Evolutionary conservation across 352 stramenopile species (phyloP).

Genomic region (Phytopythium chamaehyphon): DNA sequence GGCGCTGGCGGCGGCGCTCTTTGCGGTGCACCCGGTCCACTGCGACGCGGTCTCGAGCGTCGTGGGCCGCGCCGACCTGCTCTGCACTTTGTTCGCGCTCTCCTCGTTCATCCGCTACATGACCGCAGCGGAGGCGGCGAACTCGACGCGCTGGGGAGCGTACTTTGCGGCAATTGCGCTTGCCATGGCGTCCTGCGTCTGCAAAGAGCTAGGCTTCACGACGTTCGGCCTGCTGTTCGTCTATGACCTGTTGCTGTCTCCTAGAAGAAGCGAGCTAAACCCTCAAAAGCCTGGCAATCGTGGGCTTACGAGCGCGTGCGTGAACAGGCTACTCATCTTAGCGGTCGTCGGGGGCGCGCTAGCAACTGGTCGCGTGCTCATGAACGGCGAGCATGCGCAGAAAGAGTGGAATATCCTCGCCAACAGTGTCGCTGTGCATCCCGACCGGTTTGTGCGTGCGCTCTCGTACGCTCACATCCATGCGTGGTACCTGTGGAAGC

Average conservation of each 20-base stretch:
- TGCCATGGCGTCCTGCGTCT: constrained; percentile 49
- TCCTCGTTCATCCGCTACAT: constrained; percentile 58
- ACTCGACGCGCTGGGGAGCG: constrained; percentile 13
- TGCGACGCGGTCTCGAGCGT: constrained; percentile 89
- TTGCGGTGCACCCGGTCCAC: constrained; percentile 90
- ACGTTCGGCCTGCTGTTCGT: constrained; percentile 69
- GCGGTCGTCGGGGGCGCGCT: constrained; percentile 17
- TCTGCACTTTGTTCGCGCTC: constrained; percentile 72
- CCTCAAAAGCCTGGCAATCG: too few species aligned
- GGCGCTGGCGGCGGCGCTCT: constrained; percentile 66
- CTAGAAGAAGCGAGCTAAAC: neutral
- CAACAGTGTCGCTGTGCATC: constrained; percentile 77
- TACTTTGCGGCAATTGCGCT: constrained; percentile 14
- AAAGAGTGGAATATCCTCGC: constrained; percentile 84
- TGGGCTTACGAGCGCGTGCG: too few species aligned
- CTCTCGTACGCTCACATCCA: constrained; percentile 87
- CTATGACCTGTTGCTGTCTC: constrained; percentile 40
- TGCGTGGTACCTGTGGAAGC: constrained; percentile 85
- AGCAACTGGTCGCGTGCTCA: constrained; percentile 33
- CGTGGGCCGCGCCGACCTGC: constrained; percentile 87
- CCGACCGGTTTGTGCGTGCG: constrained; percentile 20
- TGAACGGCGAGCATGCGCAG: constrained; percentile 68
- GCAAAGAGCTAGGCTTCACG: constrained; percentile 88
- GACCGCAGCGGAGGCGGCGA: constrained; percentile 4
- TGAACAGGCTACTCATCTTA: constrained; percentile 1